Evolutionary conservation across 768 basidiomycete genomes (phyloP).

Genomic region (Russula ochroleuca): DNA sequence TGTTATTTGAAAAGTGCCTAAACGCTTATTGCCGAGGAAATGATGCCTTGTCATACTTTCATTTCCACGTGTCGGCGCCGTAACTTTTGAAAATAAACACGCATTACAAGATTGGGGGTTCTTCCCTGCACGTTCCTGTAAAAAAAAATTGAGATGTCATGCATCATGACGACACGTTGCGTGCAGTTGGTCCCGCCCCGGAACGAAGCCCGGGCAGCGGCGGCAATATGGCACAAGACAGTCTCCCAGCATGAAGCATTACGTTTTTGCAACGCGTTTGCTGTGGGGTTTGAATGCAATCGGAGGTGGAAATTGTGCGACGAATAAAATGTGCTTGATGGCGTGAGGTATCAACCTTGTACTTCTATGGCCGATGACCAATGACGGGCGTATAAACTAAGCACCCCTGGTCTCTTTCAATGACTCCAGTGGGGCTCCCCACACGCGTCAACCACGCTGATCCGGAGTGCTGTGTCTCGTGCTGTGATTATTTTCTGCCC

Average conservation of each 20-base stretch:
- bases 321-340: constrained; percentile 19
- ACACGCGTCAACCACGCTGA: constrained; percentile 19
- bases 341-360: constrained; percentile 19
- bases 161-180: constrained; percentile 18
- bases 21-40: constrained; percentile 25
- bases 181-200: constrained; percentile 5
- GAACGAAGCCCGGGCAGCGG: constrained; percentile 17
- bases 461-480: constrained; percentile 8
- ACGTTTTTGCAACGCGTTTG: constrained; percentile 23
- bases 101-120: constrained; percentile 7
- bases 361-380: constrained; percentile 17
- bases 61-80: constrained; percentile 13
- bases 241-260: constrained; percentile 26
- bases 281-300: constrained; percentile 22
- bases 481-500: constrained; percentile 3
- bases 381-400: constrained; percentile 6
- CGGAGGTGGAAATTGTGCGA: constrained; percentile 25
- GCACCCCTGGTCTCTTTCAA: constrained; percentile 4
- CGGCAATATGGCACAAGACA: constrained; percentile 20
- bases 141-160: constrained; percentile 11
- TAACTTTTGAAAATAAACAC: constrained; percentile 8
- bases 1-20: constrained; percentile 24
- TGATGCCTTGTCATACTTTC: constrained; percentile 11
- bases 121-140: constrained; percentile 14
- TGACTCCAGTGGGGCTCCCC: constrained; percentile 5